Conservation (phyloP, 2,329 filamentous ascomycete genomes). For the Pseudomassariella vexata region DNA sequence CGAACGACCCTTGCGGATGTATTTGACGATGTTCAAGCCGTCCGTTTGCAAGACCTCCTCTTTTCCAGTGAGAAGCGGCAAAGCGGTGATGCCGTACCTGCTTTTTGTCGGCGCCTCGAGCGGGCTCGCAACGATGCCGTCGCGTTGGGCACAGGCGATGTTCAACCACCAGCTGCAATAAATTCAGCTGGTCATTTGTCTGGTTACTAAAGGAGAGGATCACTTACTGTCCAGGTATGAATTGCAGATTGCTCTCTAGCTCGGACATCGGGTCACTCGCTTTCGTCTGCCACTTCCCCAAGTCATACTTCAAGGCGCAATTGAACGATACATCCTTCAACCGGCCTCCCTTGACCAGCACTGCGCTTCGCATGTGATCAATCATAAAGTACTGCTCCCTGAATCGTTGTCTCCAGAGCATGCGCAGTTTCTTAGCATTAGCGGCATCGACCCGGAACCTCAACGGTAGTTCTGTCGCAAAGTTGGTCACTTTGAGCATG, state of each 20-base stretch:
- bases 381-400: constrained; percentile 37
- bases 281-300: constrained; percentile 31
- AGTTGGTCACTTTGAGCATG: constrained; percentile 25
- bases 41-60: constrained; percentile 35
- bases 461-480: constrained; percentile 18
- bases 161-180: constrained; percentile 52
- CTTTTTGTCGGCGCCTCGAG: constrained; percentile 39
- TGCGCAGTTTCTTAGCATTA: constrained; percentile 32
- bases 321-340: constrained; percentile 36
- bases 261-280: constrained; percentile 29
- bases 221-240: constrained; percentile 44
- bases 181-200: constrained; percentile 11
- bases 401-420: constrained; percentile 38
- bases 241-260: constrained; percentile 33
- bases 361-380: constrained; percentile 34
- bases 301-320: constrained; percentile 19
- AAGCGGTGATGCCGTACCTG: constrained; percentile 36
- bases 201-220: not conserved
- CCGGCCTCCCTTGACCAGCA: constrained; percentile 29
- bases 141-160: constrained; percentile 47
- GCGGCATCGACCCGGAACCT: constrained; percentile 27
- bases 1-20: constrained; percentile 36
- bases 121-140: constrained; percentile 44
- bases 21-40: constrained; percentile 27
- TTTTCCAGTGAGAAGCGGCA: constrained; percentile 46